Evolutionary conservation across 345 rosid genomes (phyloP), one percentile per base, ranked within the genome.

Genomic region (Isatis tinctoria): DNA sequence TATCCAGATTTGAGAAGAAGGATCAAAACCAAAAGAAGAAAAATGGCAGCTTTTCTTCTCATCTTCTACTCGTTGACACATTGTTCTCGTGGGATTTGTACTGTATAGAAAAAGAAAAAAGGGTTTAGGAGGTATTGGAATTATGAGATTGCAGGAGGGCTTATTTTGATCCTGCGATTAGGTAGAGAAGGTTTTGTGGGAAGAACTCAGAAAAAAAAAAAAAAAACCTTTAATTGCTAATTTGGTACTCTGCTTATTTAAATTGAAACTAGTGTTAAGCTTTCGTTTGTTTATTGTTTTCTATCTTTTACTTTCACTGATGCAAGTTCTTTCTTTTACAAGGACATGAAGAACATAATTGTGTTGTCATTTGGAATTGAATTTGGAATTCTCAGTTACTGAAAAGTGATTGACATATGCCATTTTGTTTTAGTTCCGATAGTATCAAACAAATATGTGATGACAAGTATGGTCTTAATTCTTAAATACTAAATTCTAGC

Each of bases 101-200:
- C 14, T 76, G 75, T 62, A 56, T 70, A 64, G 75, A 10, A 30
- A 20, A 41, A 16, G 10, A 53, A 36, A 48, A 59, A n/a, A 2
- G 49, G 27, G 20, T 8, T n/a, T 74, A 28, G 74, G 68, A 48
- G 62, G 74, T 40, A 61, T 41, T 60, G 64, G 64, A 57, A 39
- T 49, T 49, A 24, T 69, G 70, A 45, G 67, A 76, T 63, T 70
- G 72, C 75, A 70, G 80, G 80, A 76, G 60, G 60, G 26, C 66
- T 70, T 63, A 76, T 76, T 76, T 54, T 63, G 67, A 45, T 58
- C 70, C 75, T 76, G 75, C 47, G 47, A n/a, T 70, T 69, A 28
- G 56, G 17, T 60, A 8, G 63, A 32, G 2, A 40, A 67, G 60
- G 60, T 35, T 57, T 18, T 57, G 77, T 74, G 52, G 60, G 52